phyloP scores from a whole-genome alignment of 2,329 filamentous ascomycete genomes.

The Knufia petricola region DNA sequence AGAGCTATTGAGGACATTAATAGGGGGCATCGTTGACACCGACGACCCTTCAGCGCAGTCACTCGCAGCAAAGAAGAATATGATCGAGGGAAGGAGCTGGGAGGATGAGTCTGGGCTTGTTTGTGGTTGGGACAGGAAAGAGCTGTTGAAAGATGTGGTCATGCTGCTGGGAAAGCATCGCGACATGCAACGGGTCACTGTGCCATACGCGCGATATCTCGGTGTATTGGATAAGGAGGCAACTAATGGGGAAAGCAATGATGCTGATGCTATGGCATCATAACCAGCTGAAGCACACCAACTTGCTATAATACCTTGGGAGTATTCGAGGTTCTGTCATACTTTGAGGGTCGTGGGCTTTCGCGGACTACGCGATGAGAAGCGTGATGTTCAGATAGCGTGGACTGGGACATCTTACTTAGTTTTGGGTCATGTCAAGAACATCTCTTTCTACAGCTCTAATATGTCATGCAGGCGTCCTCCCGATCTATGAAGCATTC shows the following conservation, averaged over 20 bases:
- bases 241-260: conserved; percentile 19
- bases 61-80: conserved; percentile 36
- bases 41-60: conserved; percentile 39
- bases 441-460: no score
- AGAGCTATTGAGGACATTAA: conserved; percentile 71
- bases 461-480: no score
- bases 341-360: no score
- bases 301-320: not conserved
- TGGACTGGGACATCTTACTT: no score
- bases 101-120: conserved; percentile 59
- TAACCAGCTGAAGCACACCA: not conserved
- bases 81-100: conserved; percentile 49
- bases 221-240: conserved; percentile 37
- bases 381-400: no score
- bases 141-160: conserved; percentile 81
- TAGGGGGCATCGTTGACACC: conserved; percentile 59
- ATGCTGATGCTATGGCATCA: conserved; percentile 23
- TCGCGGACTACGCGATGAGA: no score
- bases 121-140: conserved; percentile 83
- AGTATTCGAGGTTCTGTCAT: not conserved
- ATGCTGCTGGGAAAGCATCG: conserved; percentile 91
- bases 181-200: conserved; percentile 86
- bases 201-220: conserved; percentile 81
- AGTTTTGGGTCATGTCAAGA: no score
- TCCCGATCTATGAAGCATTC: no score